These are phyloP conservation scores for Singerocomus inundabilis DNA, from an alignment of 1,284 basidiomycete genomes.

Conservation along the genomic window DNA sequence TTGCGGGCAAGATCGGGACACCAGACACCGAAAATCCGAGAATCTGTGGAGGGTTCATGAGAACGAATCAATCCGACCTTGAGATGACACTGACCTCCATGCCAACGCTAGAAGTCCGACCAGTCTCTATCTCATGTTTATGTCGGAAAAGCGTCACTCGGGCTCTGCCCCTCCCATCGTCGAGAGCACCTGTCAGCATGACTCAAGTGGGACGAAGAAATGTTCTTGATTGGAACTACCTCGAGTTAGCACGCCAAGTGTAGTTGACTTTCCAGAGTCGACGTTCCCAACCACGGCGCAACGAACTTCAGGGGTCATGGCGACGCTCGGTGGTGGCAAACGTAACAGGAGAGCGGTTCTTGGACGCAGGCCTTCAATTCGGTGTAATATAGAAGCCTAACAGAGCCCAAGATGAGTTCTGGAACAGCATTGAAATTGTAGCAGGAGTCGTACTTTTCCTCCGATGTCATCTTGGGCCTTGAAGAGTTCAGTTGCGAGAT, in stretches of 20 bases:
- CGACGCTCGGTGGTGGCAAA: constrained; percentile 69
- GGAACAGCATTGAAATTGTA: not conserved
- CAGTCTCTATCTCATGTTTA: constrained; percentile 97
- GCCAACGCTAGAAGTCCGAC: constrained; percentile 91
- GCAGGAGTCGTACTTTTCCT: constrained; percentile 54
- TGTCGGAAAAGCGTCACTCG: constrained; percentile 93
- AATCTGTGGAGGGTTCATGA: constrained; percentile 50
- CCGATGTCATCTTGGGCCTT: constrained; percentile 67
- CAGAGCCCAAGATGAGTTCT: constrained; percentile 2
- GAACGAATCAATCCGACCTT: not conserved
- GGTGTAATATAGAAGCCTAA: constrained; percentile 58
- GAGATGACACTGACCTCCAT: constrained; percentile 72
- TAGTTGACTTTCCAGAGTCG: constrained; percentile 93
- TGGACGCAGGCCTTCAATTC: constrained; percentile 45
- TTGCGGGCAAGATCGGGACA: constrained; percentile 71
- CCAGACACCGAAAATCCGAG: constrained; percentile 80
- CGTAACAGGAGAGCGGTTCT: constrained; percentile 62
- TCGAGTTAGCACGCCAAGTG: constrained; percentile 82
- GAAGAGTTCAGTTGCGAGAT: constrained; percentile 43
- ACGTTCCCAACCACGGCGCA: constrained; percentile 96
- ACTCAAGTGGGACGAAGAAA: constrained; percentile 28
- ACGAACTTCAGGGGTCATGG: constrained; percentile 82
- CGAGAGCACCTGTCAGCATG: constrained; percentile 64
- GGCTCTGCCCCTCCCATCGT: constrained; percentile 93
- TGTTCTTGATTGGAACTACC: constrained; percentile 39